A percentile compares a stretch with the other conserved stretches of the same genome.
Conservation (phyloP, 192 early-diverging fungal species). For the Thoreauomyces humboldtii region DNA sequence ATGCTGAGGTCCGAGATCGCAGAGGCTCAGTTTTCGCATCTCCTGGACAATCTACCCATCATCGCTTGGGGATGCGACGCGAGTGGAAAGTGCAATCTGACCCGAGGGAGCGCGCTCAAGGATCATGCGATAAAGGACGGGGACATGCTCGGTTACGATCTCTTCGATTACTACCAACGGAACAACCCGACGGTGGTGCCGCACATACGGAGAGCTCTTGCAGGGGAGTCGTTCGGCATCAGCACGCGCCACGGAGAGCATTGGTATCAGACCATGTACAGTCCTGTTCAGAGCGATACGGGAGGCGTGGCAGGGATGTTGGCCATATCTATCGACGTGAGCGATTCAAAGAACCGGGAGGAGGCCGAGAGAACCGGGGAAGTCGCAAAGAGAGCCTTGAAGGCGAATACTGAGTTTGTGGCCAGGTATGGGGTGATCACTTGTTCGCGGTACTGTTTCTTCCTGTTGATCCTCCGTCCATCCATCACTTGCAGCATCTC, state of each 20-base stretch:
- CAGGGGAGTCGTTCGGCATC: too few species aligned
- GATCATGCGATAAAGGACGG: background rate
- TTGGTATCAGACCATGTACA: slow-evolving; percentile 9
- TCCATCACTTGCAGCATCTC: too few species aligned
- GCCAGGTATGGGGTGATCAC: slow-evolving; percentile 2
- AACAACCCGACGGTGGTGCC: too few species aligned
- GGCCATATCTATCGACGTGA: slow-evolving; percentile 13
- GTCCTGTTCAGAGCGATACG: background rate
- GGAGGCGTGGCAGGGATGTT: slow-evolving; percentile 6
- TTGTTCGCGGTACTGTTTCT: too few species aligned
- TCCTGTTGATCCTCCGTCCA: too few species aligned
- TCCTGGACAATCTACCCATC: slow-evolving; percentile 7
- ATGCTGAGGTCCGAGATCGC: background rate
- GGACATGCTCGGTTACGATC: background rate
- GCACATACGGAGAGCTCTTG: too few species aligned
- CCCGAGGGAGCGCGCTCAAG: background rate
- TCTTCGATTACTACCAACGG: background rate
- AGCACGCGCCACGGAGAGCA: too few species aligned
- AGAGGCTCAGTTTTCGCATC: background rate
- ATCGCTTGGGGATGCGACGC: slow-evolving; percentile 11
- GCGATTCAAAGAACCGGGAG: slow-evolving; percentile 12
- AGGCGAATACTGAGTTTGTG: slow-evolving; percentile 6
- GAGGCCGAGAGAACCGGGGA: background rate
- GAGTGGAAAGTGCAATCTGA: background rate
- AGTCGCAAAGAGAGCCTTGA: slow-evolving; percentile 5